Evolutionary conservation across 768 basidiomycete genomes (phyloP), one percentile per base, ranked within the genome.

Genomic region (Auriculariales sp.): DNA sequence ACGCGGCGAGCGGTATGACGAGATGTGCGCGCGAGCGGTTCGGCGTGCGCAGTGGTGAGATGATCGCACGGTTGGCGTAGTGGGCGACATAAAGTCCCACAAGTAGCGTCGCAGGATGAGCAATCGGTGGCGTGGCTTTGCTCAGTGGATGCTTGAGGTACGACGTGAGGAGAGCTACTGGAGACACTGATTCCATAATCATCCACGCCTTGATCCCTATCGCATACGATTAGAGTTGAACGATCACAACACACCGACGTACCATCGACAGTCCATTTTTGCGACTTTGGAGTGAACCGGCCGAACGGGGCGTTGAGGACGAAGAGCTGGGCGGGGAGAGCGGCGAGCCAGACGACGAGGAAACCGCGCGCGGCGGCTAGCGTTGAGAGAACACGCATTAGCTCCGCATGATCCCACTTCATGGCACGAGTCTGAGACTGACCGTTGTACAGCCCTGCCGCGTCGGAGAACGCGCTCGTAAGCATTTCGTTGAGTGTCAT

Each of bases 291-390:
- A 0, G 78, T 62, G 59, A 91, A 91, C 0, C 84, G 74, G 9
- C 90, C 90, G 61, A 89, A 89, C 0, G 85, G 85, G 0, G 87
- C 89, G 59, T 90, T 69, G 47, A n/a, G n/a, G n/a, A 86, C 59
- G 47, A 78, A 31, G 54, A 83, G 70, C 9, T 62, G 55, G 0
- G 68, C 22, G 0, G 74, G 75, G 28, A 57, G 57, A 1, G 62
- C 25, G 9, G 68, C 10, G 1, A 67, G 39, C 2, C 71, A 71
- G 0, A 62, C 28, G 2, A 79, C 49, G 9, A 72, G 64, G 39
- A 75, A 72, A 59, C 70, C 70, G 59, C 73, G 74, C 46, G 73
- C 57, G 3, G 52, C 52, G 9, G 45, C 73, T 74, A n/a, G n/a
- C n/a, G n/a, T n/a, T n/a, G n/a, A n/a, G n/a, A n/a, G n/a, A n/a